Percentiles rank a stretch among this genome's conserved stretches.
phyloP scores from a whole-genome alignment of 495 filamentous ascomycete species.

The Penicillium macrosclerotiorum region DNA sequence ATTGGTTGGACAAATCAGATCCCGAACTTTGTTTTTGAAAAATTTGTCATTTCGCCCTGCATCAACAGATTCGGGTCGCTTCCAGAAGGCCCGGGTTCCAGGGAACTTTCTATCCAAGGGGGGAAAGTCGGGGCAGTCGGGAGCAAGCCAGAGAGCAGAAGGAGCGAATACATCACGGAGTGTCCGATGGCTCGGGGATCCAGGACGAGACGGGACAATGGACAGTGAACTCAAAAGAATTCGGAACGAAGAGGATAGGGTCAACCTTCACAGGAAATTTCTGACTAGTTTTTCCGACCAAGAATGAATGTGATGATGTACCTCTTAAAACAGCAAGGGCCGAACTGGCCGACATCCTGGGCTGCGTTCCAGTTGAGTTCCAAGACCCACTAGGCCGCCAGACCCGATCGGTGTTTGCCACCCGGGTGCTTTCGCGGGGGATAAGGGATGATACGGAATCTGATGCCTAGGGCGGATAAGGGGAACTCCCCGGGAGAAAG shows the following conservation, averaged over 20 bases:
- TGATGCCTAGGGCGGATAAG: too few species aligned
- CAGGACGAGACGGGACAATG: neutral
- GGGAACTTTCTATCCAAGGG: neutral
- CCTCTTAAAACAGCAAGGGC: slow-evolving; percentile 7
- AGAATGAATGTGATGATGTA: neutral
- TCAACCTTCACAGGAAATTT: neutral
- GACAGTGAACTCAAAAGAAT: too few species aligned
- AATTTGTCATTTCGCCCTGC: neutral
- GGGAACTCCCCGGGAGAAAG: neutral
- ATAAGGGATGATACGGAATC: slow-evolving; percentile 12
- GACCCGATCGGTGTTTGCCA: slow-evolving; percentile 18
- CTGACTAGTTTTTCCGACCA: neutral
- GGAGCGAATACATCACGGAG: slow-evolving; percentile 2
- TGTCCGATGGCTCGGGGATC: neutral
- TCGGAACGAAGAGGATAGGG: too few species aligned
- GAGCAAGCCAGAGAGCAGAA: neutral
- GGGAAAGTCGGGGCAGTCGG: slow-evolving; percentile 3
- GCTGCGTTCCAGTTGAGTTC: neutral
- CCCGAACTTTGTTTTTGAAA: neutral
- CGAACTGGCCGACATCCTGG: neutral
- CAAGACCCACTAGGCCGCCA: slow-evolving; percentile 10
- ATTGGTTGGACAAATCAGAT: slow-evolving; percentile 1
- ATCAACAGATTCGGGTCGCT: neutral
- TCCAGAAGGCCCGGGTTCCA: neutral
- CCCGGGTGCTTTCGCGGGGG: slow-evolving; percentile 23